These are phyloP conservation scores for Penicillium tannophilum DNA, from an alignment of 495 filamentous ascomycete genomes.

Conservation along the genomic window DNA sequence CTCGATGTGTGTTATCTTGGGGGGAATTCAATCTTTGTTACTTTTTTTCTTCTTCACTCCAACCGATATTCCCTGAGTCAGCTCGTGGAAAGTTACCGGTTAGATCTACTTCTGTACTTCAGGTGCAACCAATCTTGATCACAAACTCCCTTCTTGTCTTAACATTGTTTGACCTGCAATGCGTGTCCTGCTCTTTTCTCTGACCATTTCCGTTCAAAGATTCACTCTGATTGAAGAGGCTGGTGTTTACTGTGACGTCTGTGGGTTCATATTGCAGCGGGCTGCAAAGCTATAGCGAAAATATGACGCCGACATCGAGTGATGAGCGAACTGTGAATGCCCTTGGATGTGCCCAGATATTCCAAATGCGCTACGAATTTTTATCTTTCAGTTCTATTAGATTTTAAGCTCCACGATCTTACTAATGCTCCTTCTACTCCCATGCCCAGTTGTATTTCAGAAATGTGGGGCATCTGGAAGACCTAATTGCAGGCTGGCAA, in stretches of 20 bases:
- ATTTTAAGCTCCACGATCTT: neutral
- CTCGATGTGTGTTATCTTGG: conserved; percentile 33
- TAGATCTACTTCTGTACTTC: conserved; percentile 17
- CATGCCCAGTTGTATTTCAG: neutral
- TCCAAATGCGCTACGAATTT: neutral
- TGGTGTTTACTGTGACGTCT: neutral
- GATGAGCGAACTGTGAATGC: neutral
- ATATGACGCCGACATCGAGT: neutral
- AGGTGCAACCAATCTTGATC: conserved; percentile 18
- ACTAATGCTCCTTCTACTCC: neutral
- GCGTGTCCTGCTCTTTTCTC: neutral
- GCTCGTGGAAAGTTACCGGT: conserved; percentile 10
- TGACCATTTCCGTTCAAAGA: neutral
- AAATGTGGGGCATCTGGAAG: too few relatives aligned
- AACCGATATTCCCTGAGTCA: conserved; percentile 4
- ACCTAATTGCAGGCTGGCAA: too few relatives aligned
- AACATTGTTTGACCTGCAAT: neutral
- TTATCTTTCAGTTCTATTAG: neutral
- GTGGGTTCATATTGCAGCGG: neutral
- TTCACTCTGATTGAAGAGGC: neutral
- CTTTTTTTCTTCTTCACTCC: conserved; percentile 26
- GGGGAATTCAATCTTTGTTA: conserved; percentile 34
- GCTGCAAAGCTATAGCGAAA: conserved; percentile 1
- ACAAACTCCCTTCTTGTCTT: neutral
- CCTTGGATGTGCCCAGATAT: neutral